Evolutionary conservation across 345 rosid species (phyloP).

Genomic region (Syzygium aromaticum): DNA sequence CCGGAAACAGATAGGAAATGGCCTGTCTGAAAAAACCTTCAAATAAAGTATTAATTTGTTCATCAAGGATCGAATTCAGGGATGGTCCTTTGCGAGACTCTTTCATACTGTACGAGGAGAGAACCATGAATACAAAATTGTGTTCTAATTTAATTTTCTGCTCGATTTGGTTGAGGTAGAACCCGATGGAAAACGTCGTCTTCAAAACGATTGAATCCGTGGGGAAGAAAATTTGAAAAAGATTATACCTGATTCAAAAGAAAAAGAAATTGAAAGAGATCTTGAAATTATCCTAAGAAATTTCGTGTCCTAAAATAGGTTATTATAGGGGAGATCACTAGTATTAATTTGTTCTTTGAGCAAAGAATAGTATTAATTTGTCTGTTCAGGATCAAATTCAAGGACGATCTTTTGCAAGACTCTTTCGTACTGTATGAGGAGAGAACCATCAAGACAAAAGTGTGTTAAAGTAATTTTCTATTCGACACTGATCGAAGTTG

Average conservation of each 20-base stretch:
- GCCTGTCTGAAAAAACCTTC: background rate
- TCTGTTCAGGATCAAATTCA: background rate
- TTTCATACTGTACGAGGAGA: background rate
- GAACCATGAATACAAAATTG: background rate
- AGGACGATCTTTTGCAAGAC: background rate
- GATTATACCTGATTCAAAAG: background rate
- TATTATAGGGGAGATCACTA: background rate
- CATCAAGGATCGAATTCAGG: background rate
- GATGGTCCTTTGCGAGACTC: background rate
- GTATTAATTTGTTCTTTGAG: background rate
- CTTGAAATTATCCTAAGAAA: background rate
- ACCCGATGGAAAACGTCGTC: background rate
- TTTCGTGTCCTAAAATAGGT: background rate
- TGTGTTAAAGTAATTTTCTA: background rate
- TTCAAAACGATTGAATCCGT: background rate
- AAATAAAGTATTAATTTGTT: background rate
- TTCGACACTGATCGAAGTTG: background rate
- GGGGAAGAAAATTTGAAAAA: background rate
- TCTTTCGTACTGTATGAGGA: background rate
- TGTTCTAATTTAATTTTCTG: background rate
- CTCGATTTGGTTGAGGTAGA: background rate
- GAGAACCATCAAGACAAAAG: background rate
- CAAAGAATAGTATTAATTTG: background rate
- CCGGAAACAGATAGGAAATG: background rate
- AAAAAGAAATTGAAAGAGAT: background rate